Conservation (phyloP, 176 grass and related monocot species). For the Calamus simplicifolius region DNA sequence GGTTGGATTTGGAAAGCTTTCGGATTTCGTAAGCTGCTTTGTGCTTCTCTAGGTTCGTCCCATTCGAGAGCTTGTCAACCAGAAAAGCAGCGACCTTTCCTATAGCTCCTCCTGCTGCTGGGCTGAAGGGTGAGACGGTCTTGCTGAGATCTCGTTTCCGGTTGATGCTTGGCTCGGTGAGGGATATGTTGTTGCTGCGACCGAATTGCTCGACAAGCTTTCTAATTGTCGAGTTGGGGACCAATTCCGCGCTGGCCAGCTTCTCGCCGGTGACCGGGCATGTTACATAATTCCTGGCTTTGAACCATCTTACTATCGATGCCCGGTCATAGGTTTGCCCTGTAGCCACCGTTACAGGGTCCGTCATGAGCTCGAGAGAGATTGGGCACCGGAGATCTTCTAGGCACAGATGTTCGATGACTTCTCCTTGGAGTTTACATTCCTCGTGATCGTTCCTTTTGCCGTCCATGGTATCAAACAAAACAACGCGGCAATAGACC, state of each 20-base stretch:
- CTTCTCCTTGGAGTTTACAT: too few relatives aligned
- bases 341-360: slow-evolving; percentile 68
- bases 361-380: slow-evolving; percentile 75
- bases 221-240: slow-evolving; percentile 54
- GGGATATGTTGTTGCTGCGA: slow-evolving; percentile 31
- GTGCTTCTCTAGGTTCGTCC: slow-evolving; percentile 21
- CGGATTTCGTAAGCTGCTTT: slow-evolving; percentile 55
- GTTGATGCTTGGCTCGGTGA: slow-evolving; percentile 29
- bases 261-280: slow-evolving; percentile 79
- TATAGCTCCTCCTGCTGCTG: slow-evolving; percentile 22
- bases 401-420: slow-evolving; percentile 30
- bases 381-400: slow-evolving; percentile 78
- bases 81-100: slow-evolving; percentile 40
- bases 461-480: slow-evolving; percentile 45
- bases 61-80: slow-evolving; percentile 26
- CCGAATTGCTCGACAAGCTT: slow-evolving; percentile 45
- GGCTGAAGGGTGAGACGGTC: slow-evolving; percentile 32
- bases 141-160: slow-evolving; percentile 36
- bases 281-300: slow-evolving; percentile 32
- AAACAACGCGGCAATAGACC: slow-evolving; percentile 67
- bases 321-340: slow-evolving; percentile 89
- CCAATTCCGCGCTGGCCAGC: slow-evolving; percentile 39
- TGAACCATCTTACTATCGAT: slow-evolving; percentile 73
- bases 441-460: neutral
- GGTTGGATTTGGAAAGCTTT: slow-evolving; percentile 70